Base-by-base conservation (phyloP, 2,329 filamentous ascomycete species). In the Alternaria sp. region DNA sequence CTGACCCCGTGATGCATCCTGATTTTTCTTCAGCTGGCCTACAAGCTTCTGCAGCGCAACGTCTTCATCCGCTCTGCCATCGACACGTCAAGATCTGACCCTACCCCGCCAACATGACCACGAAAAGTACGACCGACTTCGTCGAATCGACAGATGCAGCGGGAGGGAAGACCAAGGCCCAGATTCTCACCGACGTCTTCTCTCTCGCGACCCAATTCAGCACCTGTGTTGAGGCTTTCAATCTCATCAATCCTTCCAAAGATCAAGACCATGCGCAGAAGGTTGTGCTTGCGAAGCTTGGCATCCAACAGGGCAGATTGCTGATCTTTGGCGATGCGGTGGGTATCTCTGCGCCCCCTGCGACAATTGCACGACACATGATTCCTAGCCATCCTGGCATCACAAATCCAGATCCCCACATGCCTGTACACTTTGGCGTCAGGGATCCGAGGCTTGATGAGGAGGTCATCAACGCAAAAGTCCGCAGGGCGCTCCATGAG, bases 261-360 rank as follows among this genome's bases (percentile, higher is more conserved):
- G 74, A 79, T 57, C 78, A 77, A 64, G 75, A 80, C 39, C 77
- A 75, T 57, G 71, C 73, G 13, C 80, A 83, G 61, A 79, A 80
- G 60, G 73, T 81, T 23, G 73, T 79, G 23, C 73, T 82, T 28
- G 72, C 77, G 3, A 76, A 78, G 51, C 70, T 82, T 5, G 80
- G 80, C 52, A 74, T 83, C 24, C 78, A 82, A 63, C 81, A 83
- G 66, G 79, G 79, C 36, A 74, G 80, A 26, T 73, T 83, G 44
- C 71, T 83, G 54, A 81, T 81, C 58, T 82, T 80, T 73, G 81
- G 80, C n/a, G 79, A 81, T 65, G 77, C 77, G 5, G 73, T 82
- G 10, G 80, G 80, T 24, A 78, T 83, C 28, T 77, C 75, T 21
- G 79, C 79, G 21, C 80, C 80, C 17, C 80, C 80, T 17, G 67